Evolutionary conservation across 2,329 filamentous ascomycete species (phyloP).

Genomic region (Cladophialophora immunda): DNA sequence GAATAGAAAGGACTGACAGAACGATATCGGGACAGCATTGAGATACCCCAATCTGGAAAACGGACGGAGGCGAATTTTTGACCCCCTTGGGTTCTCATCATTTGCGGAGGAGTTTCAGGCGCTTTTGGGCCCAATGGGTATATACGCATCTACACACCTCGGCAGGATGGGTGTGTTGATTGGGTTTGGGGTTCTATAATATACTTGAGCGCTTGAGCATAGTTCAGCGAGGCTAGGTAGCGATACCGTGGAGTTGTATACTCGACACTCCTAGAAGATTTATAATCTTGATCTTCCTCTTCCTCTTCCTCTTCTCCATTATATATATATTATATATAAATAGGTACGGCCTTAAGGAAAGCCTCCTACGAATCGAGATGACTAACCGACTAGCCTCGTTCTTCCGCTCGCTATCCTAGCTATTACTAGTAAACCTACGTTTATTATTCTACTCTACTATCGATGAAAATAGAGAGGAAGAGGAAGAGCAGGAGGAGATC

Average conservation of each 20-base stretch:
- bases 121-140: not conserved
- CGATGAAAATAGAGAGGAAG: too few relatives aligned
- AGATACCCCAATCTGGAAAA: not conserved
- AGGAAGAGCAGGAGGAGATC: too few relatives aligned
- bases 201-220: not conserved
- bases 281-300: not conserved
- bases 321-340: too few relatives aligned
- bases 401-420: too few relatives aligned
- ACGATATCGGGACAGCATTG: not conserved
- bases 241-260: not conserved
- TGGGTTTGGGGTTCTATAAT: not conserved
- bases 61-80: not conserved
- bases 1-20: not conserved
- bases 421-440: too few relatives aligned
- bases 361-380: too few relatives aligned
- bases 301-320: conserved; percentile 1
- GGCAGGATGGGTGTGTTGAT: not conserved
- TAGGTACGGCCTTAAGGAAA: too few relatives aligned
- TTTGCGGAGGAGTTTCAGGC: not conserved
- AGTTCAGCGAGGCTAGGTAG: not conserved
- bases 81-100: not conserved
- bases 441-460: too few relatives aligned
- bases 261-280: not conserved
- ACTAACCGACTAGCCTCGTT: too few relatives aligned
- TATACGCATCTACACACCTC: not conserved